Base-by-base conservation (phyloP, 345 rosid species). In the Arabidopsis suecica region DNA sequence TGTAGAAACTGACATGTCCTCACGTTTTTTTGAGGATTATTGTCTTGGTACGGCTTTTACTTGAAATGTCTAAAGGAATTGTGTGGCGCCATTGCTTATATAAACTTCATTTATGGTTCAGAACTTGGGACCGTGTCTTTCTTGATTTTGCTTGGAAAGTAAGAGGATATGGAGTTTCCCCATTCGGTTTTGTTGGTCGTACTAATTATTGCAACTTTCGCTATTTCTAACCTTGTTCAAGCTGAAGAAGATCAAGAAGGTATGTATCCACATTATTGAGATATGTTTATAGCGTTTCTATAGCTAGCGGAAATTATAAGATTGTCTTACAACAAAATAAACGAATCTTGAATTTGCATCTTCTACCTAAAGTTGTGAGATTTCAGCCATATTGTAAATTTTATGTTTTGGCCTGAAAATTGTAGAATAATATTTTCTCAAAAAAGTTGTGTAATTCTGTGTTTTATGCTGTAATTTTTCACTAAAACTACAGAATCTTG, bases 241-340 rank as follows among this genome's bases (percentile, higher is more conserved):
- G 83, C 81, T 41, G 81, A 83, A 65, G 77, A 69, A 65, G 77
- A 69, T 66, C 49, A 44, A 44, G 67, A 80, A 85, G 82, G 88
- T 81, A 63, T 9, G 71, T 34, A 41, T 67, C 54, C 10, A 58
- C 45, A 53, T 50, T 38, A 10, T 38, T 41, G 44, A 41, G 14
- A 41, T 33, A 33, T 40, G 14, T 40, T 11, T 40, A 40, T 40
- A 40, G 13, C 14, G 44, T 40, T 11, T 40, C 2, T 32, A 3
- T 38, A 2, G 42, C 9, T 38, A 2, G 42, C 9, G 3, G 12
- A 38, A 38, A 33, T 5, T 33, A 33, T 4, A 33, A 33, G 4
- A 4, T 32, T 5, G 5, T 33, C 0, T 33, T 32, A 32, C 2
- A 33, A 33, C 36, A 33, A 38, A 38, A 11, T 11, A 40, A 40